These are phyloP conservation scores for Sporothrix variecibatus DNA, from an alignment of 2,329 filamentous ascomycete species.

Conservation along the genomic window DNA sequence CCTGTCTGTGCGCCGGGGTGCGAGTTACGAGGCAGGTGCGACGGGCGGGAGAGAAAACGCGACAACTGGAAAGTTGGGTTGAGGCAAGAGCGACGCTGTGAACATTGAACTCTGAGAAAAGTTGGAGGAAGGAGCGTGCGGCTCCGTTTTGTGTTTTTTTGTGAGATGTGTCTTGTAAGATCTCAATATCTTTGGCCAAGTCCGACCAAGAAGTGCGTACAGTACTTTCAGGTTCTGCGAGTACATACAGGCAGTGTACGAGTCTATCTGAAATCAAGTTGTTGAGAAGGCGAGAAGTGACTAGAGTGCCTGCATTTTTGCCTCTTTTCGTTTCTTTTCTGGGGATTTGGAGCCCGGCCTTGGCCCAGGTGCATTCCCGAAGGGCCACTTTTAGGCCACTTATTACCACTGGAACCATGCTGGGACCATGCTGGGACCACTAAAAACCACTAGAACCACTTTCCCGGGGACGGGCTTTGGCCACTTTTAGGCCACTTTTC, in stretches of 20 bases:
- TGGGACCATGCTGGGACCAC: neutral
- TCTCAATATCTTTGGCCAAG: neutral
- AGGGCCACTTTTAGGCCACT: neutral
- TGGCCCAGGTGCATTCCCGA: neutral
- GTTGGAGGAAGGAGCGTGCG: neutral
- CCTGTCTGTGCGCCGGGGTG: neutral
- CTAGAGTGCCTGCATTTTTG: neutral
- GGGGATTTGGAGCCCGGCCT: neutral
- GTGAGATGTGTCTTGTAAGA: neutral
- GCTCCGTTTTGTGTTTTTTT: neutral
- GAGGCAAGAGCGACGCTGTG: no score
- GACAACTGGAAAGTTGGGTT: neutral
- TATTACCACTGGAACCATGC: neutral
- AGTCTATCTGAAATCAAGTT: neutral
- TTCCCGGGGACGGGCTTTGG: neutral
- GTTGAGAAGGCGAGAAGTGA: neutral
- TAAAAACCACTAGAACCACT: neutral
- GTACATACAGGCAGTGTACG: neutral
- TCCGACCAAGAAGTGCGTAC: neutral
- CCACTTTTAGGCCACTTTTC: constrained; percentile 13
- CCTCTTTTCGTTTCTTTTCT: neutral
- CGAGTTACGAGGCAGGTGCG: neutral
- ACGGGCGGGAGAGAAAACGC: neutral
- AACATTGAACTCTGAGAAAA: neutral
- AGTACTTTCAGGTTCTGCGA: no score